Base-by-base conservation (phyloP, 164 flowering plant genomes). In the Nymphaea colorata region DNA sequence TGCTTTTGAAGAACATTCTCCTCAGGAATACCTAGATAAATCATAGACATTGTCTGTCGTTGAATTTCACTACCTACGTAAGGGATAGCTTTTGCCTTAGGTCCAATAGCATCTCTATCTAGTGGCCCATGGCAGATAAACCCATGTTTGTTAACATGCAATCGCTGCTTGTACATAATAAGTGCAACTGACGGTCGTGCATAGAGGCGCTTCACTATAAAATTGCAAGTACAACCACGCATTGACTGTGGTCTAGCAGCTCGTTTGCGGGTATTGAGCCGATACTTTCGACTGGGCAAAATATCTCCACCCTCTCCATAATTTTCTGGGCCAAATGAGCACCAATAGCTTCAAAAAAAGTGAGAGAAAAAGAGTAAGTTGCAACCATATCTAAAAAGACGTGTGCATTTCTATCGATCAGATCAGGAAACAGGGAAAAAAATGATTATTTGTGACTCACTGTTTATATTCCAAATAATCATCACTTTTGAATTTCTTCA, bases 161-260 rank as follows among this genome's bases (percentile, higher is more conserved):
- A 87, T 71, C 96, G 84, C 17, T 90, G 88, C 71, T 87, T 88
- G 67, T 90, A 91, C 68, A 88, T 82, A 62, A 90, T 68, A n/a
- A 94, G 85, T 59, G 93, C 97, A 72, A 88, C 78, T 4, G 89
- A 76, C 43, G 98, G 97, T 53, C 89, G 93, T 43, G 95, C 92
- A 82, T 91, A 91, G 15, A 94, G 79, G 45, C 96, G 86, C 79
- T 91, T 94, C 71, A 94, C 96, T 41, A 82, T 79, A 79, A 94
- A 94, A 76, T 88, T 88, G 74, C 98, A 94, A 4, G 85, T 84
- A 72, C 98, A 94, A 4, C 98, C 96, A 42, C 98, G 81, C 98
- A 91, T 91, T 2, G 98, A 94, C 66, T 94, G 98, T 67, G 98
- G 98, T 76, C 96, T 86, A 64, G 99, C 92, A 65, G 98, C 99